phyloP scores from a whole-genome alignment of 2,329 filamentous ascomycete species.

The Aspergillus pseudotamarii region DNA sequence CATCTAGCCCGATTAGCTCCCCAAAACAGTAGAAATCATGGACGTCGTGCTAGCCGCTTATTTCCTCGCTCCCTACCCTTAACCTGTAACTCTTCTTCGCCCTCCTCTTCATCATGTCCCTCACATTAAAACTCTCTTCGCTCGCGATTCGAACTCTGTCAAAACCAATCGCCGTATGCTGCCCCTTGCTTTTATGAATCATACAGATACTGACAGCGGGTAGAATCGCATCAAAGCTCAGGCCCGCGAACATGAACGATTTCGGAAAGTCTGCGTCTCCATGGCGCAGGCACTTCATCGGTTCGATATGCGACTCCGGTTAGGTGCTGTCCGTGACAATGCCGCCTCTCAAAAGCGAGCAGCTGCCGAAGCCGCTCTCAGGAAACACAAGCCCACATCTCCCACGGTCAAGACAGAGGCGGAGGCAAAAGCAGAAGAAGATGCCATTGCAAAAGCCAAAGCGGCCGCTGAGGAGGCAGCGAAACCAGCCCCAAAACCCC shows the following conservation, averaged over 20 bases:
- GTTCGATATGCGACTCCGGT: slow-evolving; percentile 68
- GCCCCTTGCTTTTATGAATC: not conserved
- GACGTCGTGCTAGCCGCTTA: not conserved
- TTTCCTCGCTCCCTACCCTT: not conserved
- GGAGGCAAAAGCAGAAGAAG: slow-evolving; percentile 60
- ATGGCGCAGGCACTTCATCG: slow-evolving; percentile 67
- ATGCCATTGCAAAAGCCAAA: slow-evolving; percentile 47
- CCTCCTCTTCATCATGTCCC: slow-evolving; percentile 52
- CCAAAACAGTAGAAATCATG: slow-evolving; percentile 16
- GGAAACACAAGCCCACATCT: slow-evolving; percentile 54
- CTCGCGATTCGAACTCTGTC: slow-evolving; percentile 66
- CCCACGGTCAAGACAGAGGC: slow-evolving; percentile 66
- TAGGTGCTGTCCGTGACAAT: slow-evolving; percentile 66
- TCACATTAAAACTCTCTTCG: slow-evolving; percentile 68
- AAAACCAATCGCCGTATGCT: slow-evolving; percentile 66
- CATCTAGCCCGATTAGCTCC: slow-evolving; percentile 14
- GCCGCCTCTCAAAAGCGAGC: slow-evolving; percentile 52
- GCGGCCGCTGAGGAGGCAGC: slow-evolving; percentile 49
- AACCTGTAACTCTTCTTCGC: not conserved
- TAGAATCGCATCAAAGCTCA: slow-evolving; percentile 70
- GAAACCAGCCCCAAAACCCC: slow-evolving; percentile 52
- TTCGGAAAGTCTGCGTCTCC: slow-evolving; percentile 62
- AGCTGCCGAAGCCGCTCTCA: slow-evolving; percentile 58
- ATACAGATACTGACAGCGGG: slow-evolving; percentile 25
- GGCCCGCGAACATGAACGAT: slow-evolving; percentile 69